Evolutionary conservation across 495 filamentous ascomycete species (phyloP).

Genomic region (Penicillium manginii): DNA sequence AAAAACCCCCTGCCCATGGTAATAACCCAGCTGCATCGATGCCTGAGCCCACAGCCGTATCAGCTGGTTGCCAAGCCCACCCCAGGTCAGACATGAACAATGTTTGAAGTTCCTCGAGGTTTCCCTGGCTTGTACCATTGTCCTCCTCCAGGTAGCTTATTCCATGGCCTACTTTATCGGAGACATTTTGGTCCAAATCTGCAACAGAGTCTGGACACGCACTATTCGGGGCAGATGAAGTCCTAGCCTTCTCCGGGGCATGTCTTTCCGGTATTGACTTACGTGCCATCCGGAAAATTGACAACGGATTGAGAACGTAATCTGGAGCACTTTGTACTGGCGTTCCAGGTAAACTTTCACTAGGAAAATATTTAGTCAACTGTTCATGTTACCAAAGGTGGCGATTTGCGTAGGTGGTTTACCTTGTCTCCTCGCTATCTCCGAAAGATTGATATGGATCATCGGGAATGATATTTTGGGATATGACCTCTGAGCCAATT

Average conservation of each 20-base stretch:
- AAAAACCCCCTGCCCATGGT: slow-evolving; percentile 36
- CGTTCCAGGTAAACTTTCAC: slow-evolving; percentile 22
- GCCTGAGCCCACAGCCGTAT: slow-evolving; percentile 35
- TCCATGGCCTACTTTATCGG: neutral
- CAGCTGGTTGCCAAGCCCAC: slow-evolving; percentile 40
- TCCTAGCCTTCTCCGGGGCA: slow-evolving; percentile 31
- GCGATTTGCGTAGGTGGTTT: neutral
- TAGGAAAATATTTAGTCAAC: slow-evolving; percentile 1
- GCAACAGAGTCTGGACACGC: slow-evolving; percentile 7
- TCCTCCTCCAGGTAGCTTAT: neutral
- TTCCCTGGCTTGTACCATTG: slow-evolving; percentile 18
- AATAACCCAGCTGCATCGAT: slow-evolving; percentile 30
- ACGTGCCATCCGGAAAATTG: slow-evolving; percentile 38
- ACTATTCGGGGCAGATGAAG: slow-evolving; percentile 26
- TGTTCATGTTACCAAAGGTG: neutral
- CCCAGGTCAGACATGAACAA: slow-evolving; percentile 40
- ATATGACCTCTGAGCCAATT: slow-evolving; percentile 31
- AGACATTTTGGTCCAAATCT: slow-evolving; percentile 7
- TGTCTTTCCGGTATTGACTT: slow-evolving; percentile 37
- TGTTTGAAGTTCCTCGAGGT: slow-evolving; percentile 31
- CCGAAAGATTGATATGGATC: slow-evolving; percentile 31
- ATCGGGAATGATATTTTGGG: slow-evolving; percentile 34
- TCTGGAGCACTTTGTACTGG: slow-evolving; percentile 36
- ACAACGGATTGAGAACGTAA: slow-evolving; percentile 37
- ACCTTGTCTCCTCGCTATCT: slow-evolving; percentile 24